Base-by-base conservation (phyloP, 169 alveolate species). In the Plasmodium malariae region DNA sequence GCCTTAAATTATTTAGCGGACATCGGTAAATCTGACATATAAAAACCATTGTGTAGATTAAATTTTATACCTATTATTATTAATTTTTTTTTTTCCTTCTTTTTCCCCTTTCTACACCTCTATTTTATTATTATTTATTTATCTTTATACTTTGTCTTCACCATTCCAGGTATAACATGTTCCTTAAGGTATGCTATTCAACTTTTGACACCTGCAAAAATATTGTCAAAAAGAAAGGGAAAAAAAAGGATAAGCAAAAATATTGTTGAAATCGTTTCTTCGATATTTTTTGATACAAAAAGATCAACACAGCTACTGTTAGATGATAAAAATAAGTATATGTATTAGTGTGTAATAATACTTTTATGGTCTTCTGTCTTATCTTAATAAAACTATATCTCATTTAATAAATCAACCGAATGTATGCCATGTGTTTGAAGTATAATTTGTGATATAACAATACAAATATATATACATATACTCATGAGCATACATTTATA, bases 181-280 rank as follows among this genome's bases (percentile, higher is more conserved):
- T 86, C 92, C 37, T 51, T 86, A 14, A 51, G 92, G 28, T 86
- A 96, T 88, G 99, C 96, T 3, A 96, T 97, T 65, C 97, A 97
- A 88, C 96, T 98, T 71, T 93, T 98, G 67, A 98, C 99, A 62
- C 99, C 99, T 9, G 98, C 99, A 21, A 92, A 94, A 67, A 98
- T 98, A 63, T 92, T 98, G 60, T 98, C 99, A 48, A 92, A 92
- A 78, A 97, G 99, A 48, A 94, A 95, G 48, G 92, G 92, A 32
- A 99, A 97, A 80, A 95, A 92, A 67, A 80, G 93, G 85, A 96
- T 97, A 37, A 92, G 95, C 12, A 95, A 93, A 88, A 95, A 93
- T 26, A 99, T 98, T 60, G 93, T 98, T n/a, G 97, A 97, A 67
- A 98, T 96, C 63, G 97, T 97, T 60, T 97, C 96, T 74, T 62